Base-by-base conservation (phyloP, 106 monocot species). In the Alisma plantagoaquatica region DNA sequence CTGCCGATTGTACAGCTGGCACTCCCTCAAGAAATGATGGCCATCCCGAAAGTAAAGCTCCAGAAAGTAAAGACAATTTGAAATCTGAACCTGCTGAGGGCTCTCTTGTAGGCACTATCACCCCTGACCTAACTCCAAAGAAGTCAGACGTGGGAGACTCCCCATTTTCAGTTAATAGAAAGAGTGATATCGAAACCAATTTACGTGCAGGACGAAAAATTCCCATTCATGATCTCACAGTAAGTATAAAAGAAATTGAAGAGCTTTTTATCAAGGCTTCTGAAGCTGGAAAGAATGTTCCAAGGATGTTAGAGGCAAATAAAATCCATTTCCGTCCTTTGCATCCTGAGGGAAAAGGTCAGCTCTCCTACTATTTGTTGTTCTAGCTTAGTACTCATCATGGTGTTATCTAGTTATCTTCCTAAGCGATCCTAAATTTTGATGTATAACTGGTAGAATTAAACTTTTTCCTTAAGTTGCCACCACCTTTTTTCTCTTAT, bases 261-360 rank as follows among this genome's bases (percentile, higher is more conserved):
- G 29, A 65, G 27, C 63, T 89, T 14, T 98, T 98, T 69, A 4
- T 75, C 0, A 89, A 56, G 65, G 89, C 96, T 68, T 75, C 81
- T 57, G 85, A 89, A 26, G 78, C 81, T 53, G 89, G 96, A 63
- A 77, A 44, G 71, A 89, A 98, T 66, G 78, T 98, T 72, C 84
- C 71, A n/a, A 84, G 88, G 65, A 89, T 98, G 96, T 61, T 98
- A 24, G 96, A 98, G 62, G 89, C 89, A 51, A 73, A 77, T 64
- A 79, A 73, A 76, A 46, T 85, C 42, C 64, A 75, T 22, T 84
- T 73, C 33, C 70, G 76, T 2, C 78, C 84, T 28, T 49, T 81
- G 55, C 50, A 65, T 26, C 50, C 73, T 56, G 62, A 89, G 33
- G 75, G 74, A 47, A 73, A 14, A 63, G 88, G 88, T 98, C 11